phyloP scores from a whole-genome alignment of 2,329 filamentous ascomycete genomes.

The Atkinsonella texensis region DNA sequence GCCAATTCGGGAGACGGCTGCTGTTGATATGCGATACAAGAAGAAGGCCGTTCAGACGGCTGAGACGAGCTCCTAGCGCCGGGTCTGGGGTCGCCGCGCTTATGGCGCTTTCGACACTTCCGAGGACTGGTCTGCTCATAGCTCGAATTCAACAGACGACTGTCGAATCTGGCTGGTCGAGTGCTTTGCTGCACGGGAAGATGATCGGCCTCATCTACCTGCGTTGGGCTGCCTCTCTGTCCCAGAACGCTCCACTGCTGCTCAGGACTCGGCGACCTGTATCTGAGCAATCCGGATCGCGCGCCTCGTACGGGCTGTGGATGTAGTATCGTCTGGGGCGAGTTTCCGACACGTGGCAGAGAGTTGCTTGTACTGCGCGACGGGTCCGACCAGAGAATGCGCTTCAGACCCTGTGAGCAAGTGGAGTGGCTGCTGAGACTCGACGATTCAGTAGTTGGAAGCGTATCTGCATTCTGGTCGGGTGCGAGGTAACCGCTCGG shows the following conservation, averaged over 20 bases:
- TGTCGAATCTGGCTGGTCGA: neutral
- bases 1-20: neutral
- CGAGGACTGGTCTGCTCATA: neutral
- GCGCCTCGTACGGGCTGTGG: conserved; percentile 14
- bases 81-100: neutral
- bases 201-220: neutral
- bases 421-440: conserved; percentile 5
- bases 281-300: conserved; percentile 3
- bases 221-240: neutral
- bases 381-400: conserved; percentile 5
- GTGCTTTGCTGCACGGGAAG: neutral
- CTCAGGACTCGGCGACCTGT: neutral
- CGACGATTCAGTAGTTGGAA: neutral
- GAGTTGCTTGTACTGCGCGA: conserved; percentile 7
- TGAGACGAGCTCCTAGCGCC: neutral
- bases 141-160: neutral
- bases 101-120: neutral
- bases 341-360: neutral
- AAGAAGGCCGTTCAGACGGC: neutral
- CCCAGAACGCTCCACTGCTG: conserved; percentile 1
- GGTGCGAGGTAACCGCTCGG: neutral
- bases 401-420: conserved; percentile 2
- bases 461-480: neutral
- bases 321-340: conserved; percentile 9
- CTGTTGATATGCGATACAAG: neutral